Conservation (phyloP, 345 rosid species). For the Eucalyptus marginata region DNA sequence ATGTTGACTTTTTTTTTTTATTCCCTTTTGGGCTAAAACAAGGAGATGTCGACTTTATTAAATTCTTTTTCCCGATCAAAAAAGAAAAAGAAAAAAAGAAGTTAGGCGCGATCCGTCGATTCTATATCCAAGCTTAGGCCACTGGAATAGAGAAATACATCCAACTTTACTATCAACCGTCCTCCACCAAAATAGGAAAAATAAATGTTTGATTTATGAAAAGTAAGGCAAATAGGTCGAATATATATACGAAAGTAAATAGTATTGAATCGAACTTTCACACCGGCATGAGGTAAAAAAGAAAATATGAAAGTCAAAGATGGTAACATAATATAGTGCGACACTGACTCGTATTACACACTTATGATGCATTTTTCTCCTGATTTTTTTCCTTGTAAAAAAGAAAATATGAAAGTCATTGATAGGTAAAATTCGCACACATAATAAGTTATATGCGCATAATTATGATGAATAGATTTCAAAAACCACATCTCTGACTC, state of each 20-base stretch:
- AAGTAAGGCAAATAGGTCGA: background rate
- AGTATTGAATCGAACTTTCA: background rate
- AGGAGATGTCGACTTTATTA: background rate
- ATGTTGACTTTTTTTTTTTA: background rate
- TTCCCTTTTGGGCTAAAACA: background rate
- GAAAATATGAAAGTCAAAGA: background rate
- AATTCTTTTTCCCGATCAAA: no score
- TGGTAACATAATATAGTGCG: background rate
- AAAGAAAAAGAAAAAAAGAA: fast-evolving
- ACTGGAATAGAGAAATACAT: background rate
- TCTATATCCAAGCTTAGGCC: background rate
- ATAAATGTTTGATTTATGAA: background rate
- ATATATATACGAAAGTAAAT: background rate
- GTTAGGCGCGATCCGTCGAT: background rate
- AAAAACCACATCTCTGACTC: no score
- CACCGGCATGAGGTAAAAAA: background rate
- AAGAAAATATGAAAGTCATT: background rate
- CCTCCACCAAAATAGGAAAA: background rate
- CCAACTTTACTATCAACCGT: no score
- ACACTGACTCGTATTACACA: fast-evolving
- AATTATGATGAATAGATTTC: no score
- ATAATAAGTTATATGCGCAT: no score
- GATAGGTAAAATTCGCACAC: no score
- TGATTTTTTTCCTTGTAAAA: background rate
- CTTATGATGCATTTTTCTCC: background rate